Percentiles rank a stretch among this genome's conserved stretches.
phyloP scores from a whole-genome alignment of 2,329 filamentous ascomycete genomes.

The Didymella glomerata region DNA sequence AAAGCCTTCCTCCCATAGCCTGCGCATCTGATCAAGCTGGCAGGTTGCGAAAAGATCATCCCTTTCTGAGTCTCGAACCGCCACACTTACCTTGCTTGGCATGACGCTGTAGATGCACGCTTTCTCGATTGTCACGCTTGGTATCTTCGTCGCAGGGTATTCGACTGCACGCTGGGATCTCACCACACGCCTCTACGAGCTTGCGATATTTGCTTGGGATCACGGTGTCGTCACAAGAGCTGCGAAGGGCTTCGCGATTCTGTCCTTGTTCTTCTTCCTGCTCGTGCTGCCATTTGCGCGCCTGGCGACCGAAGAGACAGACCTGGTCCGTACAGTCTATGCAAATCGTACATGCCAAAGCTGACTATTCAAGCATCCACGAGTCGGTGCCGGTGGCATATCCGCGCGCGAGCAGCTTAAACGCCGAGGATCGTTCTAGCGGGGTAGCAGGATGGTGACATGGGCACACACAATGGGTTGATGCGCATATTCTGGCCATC shows the following conservation, averaged over 20 bases:
- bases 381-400: constrained; percentile 78
- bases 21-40: not conserved
- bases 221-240: constrained; percentile 94
- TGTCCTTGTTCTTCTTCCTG: constrained; percentile 85
- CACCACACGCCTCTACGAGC: constrained; percentile 94
- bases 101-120: constrained; percentile 80
- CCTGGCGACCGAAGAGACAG: constrained; percentile 80
- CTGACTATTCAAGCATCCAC: constrained; percentile 73
- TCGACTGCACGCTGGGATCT: constrained; percentile 99
- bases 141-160: constrained; percentile 99
- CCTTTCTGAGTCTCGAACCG: not conserved
- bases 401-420: constrained; percentile 95
- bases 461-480: constrained; percentile 78
- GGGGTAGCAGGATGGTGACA: constrained; percentile 64
- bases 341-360: not conserved
- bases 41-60: not conserved
- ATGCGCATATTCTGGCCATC: constrained; percentile 99
- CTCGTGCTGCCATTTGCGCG: constrained; percentile 85
- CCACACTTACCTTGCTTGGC: constrained; percentile 26
- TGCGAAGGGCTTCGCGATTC: constrained; percentile 81
- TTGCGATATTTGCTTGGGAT: constrained; percentile 97
- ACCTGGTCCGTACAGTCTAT: constrained; percentile 68
- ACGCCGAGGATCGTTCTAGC: constrained; percentile 91
- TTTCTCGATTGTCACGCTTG: constrained; percentile 93
- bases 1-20: not conserved